phyloP scores from a whole-genome alignment of 805 yeast species.

The Kregervanrija pseudodelftensis region DNA sequence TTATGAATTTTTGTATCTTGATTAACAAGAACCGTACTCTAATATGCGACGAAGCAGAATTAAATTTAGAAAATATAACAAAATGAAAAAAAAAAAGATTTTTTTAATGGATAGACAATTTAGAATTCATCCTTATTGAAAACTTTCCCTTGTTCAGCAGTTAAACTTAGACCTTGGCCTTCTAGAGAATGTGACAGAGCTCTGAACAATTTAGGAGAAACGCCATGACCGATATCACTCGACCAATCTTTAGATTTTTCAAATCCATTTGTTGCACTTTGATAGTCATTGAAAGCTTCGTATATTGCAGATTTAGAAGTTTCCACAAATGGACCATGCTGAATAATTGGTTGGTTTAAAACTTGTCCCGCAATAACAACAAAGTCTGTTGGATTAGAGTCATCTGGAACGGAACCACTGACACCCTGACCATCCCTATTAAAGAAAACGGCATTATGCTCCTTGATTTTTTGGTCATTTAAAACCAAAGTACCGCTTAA shows the following conservation, averaged over 20 bases:
- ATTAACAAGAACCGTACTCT: no score
- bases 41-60: background rate
- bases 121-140: constrained; percentile 18
- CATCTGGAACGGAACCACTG: constrained; percentile 43
- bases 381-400: constrained; percentile 47
- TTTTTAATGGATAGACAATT: background rate
- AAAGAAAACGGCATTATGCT: constrained; percentile 53
- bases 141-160: constrained; percentile 7
- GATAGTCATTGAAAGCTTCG: constrained; percentile 68
- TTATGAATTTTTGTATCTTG: no score
- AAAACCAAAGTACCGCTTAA: constrained; percentile 53
- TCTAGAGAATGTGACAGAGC: constrained; percentile 16
- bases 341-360: constrained; percentile 69
- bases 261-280: constrained; percentile 60
- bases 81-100: background rate
- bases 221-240: constrained; percentile 33
- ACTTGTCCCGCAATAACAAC: constrained; percentile 72
- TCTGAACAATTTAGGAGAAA: constrained; percentile 20
- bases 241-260: constrained; percentile 59
- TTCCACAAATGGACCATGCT: constrained; percentile 90
- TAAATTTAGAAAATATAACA: background rate
- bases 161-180: constrained; percentile 3
- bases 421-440: constrained; percentile 61
- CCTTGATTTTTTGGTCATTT: constrained; percentile 31
- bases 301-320: constrained; percentile 57